A percentile compares a stretch with the other conserved stretches of the same genome.
Evolutionary conservation across 2,329 filamentous ascomycete species (phyloP).

Genomic region (Macrophomina tecta): DNA sequence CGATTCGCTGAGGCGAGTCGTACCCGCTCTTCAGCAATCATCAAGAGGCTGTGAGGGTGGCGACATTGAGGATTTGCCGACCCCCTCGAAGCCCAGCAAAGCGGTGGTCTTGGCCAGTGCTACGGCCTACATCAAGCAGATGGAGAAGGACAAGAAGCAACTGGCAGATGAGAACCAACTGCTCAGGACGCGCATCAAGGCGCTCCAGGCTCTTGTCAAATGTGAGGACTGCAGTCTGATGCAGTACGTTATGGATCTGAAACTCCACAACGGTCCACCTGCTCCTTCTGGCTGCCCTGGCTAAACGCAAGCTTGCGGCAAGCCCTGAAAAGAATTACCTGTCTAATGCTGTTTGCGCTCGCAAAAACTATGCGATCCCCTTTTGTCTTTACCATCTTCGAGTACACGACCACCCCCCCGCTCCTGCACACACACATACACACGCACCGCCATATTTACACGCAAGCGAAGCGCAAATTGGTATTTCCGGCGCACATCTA

Average conservation of each 20-base stretch:
- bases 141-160: constrained; percentile 50
- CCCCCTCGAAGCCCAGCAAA: constrained; percentile 51
- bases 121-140: constrained; percentile 54
- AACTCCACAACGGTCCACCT: constrained; percentile 31
- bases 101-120: constrained; percentile 55
- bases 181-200: constrained; percentile 48
- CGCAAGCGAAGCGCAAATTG: constrained; percentile 5
- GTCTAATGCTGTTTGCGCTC: constrained; percentile 15
- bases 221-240: constrained; percentile 54
- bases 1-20: constrained; percentile 48
- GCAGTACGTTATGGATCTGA: constrained; percentile 51
- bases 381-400: neutral
- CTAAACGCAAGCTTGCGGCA: neutral
- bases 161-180: constrained; percentile 47
- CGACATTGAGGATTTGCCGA: constrained; percentile 52
- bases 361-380: neutral
- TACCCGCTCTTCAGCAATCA: constrained; percentile 49
- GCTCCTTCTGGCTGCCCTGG: constrained; percentile 16
- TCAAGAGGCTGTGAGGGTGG: constrained; percentile 37
- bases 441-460: constrained; percentile 20
- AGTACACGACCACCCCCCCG: constrained; percentile 1
- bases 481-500: constrained; percentile 19
- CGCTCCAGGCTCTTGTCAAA: constrained; percentile 52
- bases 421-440: constrained; percentile 7
- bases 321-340: neutral